Evolutionary conservation across 2,329 filamentous ascomycete species (phyloP).

Genomic region (Colletotrichum spaethianum): DNA sequence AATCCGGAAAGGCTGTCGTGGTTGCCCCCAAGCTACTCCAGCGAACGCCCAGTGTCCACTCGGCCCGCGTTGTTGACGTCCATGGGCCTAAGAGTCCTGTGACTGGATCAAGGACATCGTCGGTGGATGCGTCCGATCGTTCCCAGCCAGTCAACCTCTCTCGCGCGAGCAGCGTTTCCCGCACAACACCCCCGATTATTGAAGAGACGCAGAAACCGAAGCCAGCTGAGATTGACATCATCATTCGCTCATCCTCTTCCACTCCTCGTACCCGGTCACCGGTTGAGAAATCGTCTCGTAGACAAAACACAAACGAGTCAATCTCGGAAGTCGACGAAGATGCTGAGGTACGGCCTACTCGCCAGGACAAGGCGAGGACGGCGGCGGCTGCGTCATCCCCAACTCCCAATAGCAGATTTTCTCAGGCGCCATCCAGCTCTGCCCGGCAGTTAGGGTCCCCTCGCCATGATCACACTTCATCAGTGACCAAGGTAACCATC

Average conservation of each 20-base stretch:
- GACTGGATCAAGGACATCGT: constrained; percentile 63
- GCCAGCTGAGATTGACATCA: constrained; percentile 43
- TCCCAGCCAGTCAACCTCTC: constrained; percentile 57
- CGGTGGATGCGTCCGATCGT: constrained; percentile 61
- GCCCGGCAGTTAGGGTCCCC: constrained; percentile 42
- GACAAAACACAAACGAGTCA: constrained; percentile 48
- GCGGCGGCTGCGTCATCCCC: constrained; percentile 25
- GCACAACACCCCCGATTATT: constrained; percentile 54
- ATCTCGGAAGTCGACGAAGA: constrained; percentile 63
- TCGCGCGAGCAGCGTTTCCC: constrained; percentile 56
- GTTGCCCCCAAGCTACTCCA: constrained; percentile 55
- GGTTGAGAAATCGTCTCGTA: constrained; percentile 50
- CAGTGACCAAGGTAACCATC: constrained; percentile 54
- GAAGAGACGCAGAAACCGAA: constrained; percentile 53
- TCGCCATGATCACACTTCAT: constrained; percentile 41
- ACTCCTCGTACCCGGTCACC: constrained; percentile 49
- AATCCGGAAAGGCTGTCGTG: constrained; percentile 57
- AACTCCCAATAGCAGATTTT: constrained; percentile 28
- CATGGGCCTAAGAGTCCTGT: constrained; percentile 65
- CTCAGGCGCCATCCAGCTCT: constrained; percentile 44
- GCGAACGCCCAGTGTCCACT: constrained; percentile 66
- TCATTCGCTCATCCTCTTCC: constrained; percentile 35
- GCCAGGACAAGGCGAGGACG: constrained; percentile 20
- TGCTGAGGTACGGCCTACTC: constrained; percentile 41
- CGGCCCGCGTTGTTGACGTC: constrained; percentile 72